Evolutionary conservation across 176 grass and related monocot species (phyloP).

Genomic region (Metroxylon sagu): DNA sequence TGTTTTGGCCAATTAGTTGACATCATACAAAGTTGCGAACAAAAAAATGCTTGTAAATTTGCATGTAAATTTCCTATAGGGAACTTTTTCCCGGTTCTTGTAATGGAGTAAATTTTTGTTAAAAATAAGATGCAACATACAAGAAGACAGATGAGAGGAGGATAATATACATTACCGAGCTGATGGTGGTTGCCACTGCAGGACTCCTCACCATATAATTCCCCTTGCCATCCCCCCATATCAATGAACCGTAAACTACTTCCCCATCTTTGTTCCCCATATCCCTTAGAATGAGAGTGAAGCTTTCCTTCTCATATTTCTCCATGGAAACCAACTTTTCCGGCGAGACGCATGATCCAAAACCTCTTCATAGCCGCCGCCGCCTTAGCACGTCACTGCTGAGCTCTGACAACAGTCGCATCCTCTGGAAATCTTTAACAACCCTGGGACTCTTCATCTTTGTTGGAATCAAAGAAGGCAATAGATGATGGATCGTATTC

Average conservation of each 20-base stretch:
- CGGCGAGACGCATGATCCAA: constrained; percentile 31
- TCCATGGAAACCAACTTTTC: constrained; percentile 25
- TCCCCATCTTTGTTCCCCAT: constrained; percentile 26
- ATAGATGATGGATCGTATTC: constrained; percentile 50
- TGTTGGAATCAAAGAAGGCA: constrained; percentile 9
- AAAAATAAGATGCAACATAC: too few species aligned
- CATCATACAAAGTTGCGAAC: too few species aligned
- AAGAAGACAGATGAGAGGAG: too few species aligned
- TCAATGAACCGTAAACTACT: constrained; percentile 56
- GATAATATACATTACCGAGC: constrained; percentile 13
- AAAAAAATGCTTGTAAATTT: too few species aligned
- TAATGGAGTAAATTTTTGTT: too few species aligned
- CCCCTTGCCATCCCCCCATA: constrained; percentile 55
- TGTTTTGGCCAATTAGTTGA: too few species aligned
- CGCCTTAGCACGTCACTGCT: constrained; percentile 38
- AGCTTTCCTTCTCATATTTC: constrained; percentile 50
- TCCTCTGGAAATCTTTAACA: constrained; percentile 24
- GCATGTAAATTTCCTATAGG: too few species aligned
- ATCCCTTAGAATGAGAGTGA: constrained; percentile 27
- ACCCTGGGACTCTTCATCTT: too few species aligned
- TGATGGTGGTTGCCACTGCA: constrained; percentile 48
- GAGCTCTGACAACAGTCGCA: constrained; percentile 48
- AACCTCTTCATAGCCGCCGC: constrained; percentile 32
- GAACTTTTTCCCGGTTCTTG: too few species aligned
- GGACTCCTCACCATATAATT: constrained; percentile 73